These are phyloP conservation scores for Leishmania guyanensis DNA, from an alignment of 208 protist genomes.

Conservation along the genomic window DNA sequence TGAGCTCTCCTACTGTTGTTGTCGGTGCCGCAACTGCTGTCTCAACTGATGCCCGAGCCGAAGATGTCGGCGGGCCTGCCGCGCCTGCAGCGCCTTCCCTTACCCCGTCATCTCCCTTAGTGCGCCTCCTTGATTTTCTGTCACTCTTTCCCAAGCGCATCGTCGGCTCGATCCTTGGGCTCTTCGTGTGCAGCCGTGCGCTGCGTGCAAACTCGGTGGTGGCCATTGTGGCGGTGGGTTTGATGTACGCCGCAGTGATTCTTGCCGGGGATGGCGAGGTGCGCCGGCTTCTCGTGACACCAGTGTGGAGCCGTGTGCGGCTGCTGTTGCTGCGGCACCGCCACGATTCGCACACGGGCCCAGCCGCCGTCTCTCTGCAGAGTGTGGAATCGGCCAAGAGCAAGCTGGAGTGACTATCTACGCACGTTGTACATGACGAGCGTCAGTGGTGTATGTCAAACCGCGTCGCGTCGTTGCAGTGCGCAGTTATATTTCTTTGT, in stretches of 20 bases:
- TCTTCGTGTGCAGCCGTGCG: slow-evolving; percentile 32
- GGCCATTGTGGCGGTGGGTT: slow-evolving; percentile 4
- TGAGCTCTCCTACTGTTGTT: slow-evolving; percentile 14
- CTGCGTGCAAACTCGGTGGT: slow-evolving; percentile 9
- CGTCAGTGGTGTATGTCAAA: not conserved
- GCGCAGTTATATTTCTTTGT: not conserved
- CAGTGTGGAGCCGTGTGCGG: slow-evolving; percentile 11
- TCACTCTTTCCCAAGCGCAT: slow-evolving; percentile 15
- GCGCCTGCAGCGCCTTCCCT: not conserved
- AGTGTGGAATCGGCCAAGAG: not conserved
- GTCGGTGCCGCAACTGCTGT: not conserved
- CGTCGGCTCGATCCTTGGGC: slow-evolving; percentile 3
- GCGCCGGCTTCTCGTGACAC: slow-evolving; percentile 21
- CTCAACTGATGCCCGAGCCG: not conserved
- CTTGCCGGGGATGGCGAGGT: slow-evolving; percentile 38
- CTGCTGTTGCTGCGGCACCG: not conserved
- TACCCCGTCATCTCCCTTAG: not conserved
- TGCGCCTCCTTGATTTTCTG: slow-evolving; percentile 8
- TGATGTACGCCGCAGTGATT: slow-evolving; percentile 33
- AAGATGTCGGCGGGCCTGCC: not conserved
- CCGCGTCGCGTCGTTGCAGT: not conserved
- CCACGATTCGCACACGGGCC: not conserved
- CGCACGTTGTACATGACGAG: not conserved
- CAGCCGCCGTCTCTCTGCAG: not conserved
- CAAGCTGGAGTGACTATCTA: not conserved